Evolutionary conservation across 345 rosid species (phyloP).

Genomic region (Litchi chinensis): DNA sequence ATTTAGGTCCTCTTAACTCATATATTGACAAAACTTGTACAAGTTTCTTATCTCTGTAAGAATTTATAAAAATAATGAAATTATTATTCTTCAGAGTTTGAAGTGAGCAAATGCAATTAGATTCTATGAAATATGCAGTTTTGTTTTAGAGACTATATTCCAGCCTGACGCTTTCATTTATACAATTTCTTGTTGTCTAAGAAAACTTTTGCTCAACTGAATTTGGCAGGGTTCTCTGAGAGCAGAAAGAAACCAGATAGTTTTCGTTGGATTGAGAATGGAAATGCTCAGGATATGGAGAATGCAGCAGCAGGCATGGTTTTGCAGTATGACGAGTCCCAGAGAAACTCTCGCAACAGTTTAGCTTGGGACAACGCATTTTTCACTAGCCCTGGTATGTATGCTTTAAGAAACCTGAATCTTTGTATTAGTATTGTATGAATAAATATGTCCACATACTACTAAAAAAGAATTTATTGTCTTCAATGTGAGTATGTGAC

Average conservation of each 20-base stretch:
- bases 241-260: constrained; percentile 29
- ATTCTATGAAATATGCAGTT: too few species aligned
- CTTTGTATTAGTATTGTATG: not conserved
- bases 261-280: not conserved
- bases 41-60: not conserved
- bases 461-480: not conserved
- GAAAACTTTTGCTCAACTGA: not conserved
- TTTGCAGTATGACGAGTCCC: constrained; percentile 13
- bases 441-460: not conserved
- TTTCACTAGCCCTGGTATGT: constrained; percentile 66
- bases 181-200: constrained; percentile 4
- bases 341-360: constrained; percentile 53
- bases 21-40: too few species aligned
- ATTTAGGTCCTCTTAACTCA: not conserved
- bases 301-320: constrained; percentile 3
- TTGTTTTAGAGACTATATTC: too few species aligned
- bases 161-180: not conserved
- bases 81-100: not conserved
- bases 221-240: constrained; percentile 19
- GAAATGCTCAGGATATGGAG: not conserved
- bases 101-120: too few species aligned
- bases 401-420: constrained; percentile 10
- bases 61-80: too few species aligned
- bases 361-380: constrained; percentile 80
- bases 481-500: not conserved